Evolutionary conservation across 176 grass and related monocot genomes (phyloP), one percentile per base, ranked within the genome.

Genomic region (Elymus sibiricus): DNA sequence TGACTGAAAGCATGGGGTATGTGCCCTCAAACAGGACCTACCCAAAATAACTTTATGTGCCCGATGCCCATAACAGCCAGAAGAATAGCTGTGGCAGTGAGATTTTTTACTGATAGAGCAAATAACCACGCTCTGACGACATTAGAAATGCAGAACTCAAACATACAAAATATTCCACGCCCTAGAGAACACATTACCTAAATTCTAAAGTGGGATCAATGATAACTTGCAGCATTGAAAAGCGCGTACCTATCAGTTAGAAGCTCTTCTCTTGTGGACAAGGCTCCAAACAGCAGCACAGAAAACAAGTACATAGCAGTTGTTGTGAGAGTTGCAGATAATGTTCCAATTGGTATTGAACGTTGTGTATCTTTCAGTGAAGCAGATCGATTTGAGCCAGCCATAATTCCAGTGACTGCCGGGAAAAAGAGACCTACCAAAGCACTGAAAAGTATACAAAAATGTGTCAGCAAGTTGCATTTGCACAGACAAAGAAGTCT

Each of bases 351-450:
- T 59, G 97, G 97, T 89, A 99, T 99, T 69, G 97, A 99, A 66
- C 91, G 91, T 78, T 99, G 97, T 84, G 97, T 99, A 79, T 99
- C 97, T 87, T 95, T 99, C 66, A 99, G 79, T 34, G 94, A 95
- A 76, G 97, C 92, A 83, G 94, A 99, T 24, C 97, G 92, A 66
- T 99, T 99, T 82, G 97, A 99, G 39, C 97, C 97, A 79, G 92
- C 97, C 97, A 99, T 99, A 87, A 99, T 99, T 85, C 97, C 97
- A 60, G 97, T 99, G 56, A 99, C 97, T 78, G 94, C 97, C 82
- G 97, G 97, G 82, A 99, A 99, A 81, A 94, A 99, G 60, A 99
- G 90, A 74, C 97, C 97, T 31, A 99, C 97, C 89, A 99, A 93
- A 77, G 97, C 94, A 94, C 97, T 99, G 86, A 46, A 87, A 88